Base-by-base conservation (phyloP, 1,284 basidiomycete genomes). In the Filobasidium uniguttulatum region DNA sequence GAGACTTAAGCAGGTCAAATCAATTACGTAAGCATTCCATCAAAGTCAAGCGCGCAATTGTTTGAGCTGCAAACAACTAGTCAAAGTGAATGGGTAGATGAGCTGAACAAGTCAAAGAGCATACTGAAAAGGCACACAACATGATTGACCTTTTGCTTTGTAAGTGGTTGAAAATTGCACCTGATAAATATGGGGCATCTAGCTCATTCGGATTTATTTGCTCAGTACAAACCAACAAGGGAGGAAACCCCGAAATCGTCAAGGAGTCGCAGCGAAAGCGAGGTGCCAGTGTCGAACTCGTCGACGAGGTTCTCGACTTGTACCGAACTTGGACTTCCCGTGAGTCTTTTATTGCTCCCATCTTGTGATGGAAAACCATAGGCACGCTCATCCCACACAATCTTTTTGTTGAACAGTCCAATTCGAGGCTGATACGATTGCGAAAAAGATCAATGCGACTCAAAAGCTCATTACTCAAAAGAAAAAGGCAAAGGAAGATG, bases 401-500 rank as follows among this genome's bases (percentile, higher is more conserved):
- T 50, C 8, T 31, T 17, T 30, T 20, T 44, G 17, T 22, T 26
- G 1, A 6, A 35, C 25, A 55, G 49, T 37, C 25, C 53, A 55
- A 52, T 55, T 55, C 49, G 53, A 51, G 36, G 33, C 49, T 12
- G 53, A 55, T 25, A 31, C 34, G 6, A 35, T 52, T 31, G 37
- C 41, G 15, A 52, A 55, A 65, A 78, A 88, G 59, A 79, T 87
- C 52, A 97, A 97, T 63, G 78, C 79, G 10, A 75, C 90, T 8
- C 90, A 97, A 72, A 96, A 96, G 68, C 81, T 93, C 68, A 96
- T 98, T 64, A 83, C 80, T 3, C 75, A 79, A 3, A 94, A 91
- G 77, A 94, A 88, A 71, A 96, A 93, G 79, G 85, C 83, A 25
- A 97, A 97, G 71, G 81, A 96, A 68, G 75, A 81, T 55, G 89